Percentiles rank a stretch among this genome's conserved stretches.
These are phyloP conservation scores for Tausonia pullulans DNA, from an alignment of 1,284 basidiomycete genomes.

Conservation along the genomic window DNA sequence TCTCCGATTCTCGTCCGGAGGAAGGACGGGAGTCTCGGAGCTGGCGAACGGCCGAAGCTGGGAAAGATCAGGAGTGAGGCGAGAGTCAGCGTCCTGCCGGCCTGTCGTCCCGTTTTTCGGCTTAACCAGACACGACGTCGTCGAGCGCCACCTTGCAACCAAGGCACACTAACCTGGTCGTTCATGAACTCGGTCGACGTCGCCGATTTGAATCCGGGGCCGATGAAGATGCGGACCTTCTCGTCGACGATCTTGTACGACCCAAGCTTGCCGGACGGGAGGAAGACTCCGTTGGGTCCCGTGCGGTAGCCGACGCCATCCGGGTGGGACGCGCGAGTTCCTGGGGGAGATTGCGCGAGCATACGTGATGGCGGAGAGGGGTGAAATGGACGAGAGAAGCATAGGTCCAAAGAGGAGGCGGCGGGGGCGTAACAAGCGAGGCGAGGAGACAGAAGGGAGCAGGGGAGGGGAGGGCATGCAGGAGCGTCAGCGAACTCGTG, in stretches of 20 bases:
- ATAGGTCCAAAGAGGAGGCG: no score
- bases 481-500: not conserved
- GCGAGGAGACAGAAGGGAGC: not conserved
- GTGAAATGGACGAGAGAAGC: not conserved
- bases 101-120: no score
- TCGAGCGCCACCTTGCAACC: no score
- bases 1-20: no score
- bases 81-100: no score
- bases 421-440: no score
- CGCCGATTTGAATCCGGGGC: conserved; percentile 43
- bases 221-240: conserved; percentile 70
- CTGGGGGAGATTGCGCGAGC: conserved; percentile 35
- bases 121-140: no score
- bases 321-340: conserved; percentile 65
- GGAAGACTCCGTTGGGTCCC: conserved; percentile 72
- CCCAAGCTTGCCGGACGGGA: conserved; percentile 51
- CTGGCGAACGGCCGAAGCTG: no score
- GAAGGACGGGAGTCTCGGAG: no score
- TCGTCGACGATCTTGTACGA: conserved; percentile 70
- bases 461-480: not conserved
- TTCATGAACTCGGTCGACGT: conserved; percentile 5
- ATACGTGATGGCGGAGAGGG: not conserved
- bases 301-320: conserved; percentile 69
- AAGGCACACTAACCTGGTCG: conserved; percentile 6
- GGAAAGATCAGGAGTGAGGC: no score